Conservation (phyloP, 2,329 filamentous ascomycete genomes). For the Trichoderma asperellum region DNA sequence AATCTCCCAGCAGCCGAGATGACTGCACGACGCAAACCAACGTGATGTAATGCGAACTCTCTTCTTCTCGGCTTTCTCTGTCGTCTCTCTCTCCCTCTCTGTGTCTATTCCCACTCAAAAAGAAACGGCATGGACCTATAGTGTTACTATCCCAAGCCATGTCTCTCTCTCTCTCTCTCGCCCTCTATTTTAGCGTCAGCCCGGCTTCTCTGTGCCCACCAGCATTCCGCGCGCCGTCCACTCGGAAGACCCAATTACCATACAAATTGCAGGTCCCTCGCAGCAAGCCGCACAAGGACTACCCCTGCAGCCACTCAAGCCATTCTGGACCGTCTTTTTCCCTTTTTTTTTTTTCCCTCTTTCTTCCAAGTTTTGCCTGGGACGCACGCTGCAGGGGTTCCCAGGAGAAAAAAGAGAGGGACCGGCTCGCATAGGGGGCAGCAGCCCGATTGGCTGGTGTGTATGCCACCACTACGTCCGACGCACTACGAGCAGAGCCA, state of each 20-base stretch:
- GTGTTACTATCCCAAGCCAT: not conserved
- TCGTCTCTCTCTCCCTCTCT: not conserved
- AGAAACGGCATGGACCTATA: not conserved
- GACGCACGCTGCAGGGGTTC: conserved; percentile 17
- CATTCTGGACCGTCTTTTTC: not conserved
- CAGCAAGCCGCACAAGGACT: not conserved
- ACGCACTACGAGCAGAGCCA: not conserved
- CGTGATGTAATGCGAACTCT: not conserved
- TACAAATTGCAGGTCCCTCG: not conserved
- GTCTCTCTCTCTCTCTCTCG: not conserved
- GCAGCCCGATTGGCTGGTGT: conserved; percentile 15
- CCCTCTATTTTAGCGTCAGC: not conserved
- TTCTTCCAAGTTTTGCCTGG: not conserved
- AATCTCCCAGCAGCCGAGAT: conserved; percentile 23
- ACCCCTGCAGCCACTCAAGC: conserved; percentile 18
- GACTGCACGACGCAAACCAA: not conserved
- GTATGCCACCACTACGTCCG: not conserved
- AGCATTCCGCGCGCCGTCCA: not conserved
- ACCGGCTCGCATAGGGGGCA: conserved; percentile 8
- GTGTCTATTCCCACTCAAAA: not conserved
- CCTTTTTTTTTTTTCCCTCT: not conserved
- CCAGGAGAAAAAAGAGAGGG: not conserved
- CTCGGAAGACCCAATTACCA: not conserved
- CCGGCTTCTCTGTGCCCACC: not conserved
- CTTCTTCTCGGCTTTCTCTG: not conserved